Percentiles rank a stretch among this genome's conserved stretches.
Evolutionary conservation across 2,329 filamentous ascomycete genomes (phyloP).

Genomic region (Onygenales sp.): DNA sequence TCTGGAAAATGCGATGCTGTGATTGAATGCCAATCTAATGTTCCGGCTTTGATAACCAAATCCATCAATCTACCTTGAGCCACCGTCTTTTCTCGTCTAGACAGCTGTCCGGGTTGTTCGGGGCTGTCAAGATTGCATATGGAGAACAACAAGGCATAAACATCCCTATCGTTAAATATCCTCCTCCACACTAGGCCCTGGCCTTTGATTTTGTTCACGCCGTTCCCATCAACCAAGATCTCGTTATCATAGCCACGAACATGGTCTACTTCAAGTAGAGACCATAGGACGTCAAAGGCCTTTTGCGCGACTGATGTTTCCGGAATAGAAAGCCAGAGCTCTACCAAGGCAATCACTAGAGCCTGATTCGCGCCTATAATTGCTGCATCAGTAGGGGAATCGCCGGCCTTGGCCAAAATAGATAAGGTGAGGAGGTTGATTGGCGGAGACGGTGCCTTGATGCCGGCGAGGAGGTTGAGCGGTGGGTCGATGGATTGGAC

Average conservation of each 20-base stretch:
- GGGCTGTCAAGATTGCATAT: slow-evolving; percentile 38
- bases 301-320: slow-evolving; percentile 47
- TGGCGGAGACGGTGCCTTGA: slow-evolving; percentile 40
- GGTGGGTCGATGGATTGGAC: slow-evolving; percentile 39
- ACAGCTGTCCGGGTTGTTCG: slow-evolving; percentile 29
- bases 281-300: slow-evolving; percentile 43
- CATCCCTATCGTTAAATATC: slow-evolving; percentile 50
- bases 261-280: slow-evolving; percentile 43
- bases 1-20: slow-evolving; percentile 42
- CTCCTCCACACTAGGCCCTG: slow-evolving; percentile 53
- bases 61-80: slow-evolving; percentile 52
- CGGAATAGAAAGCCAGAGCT: slow-evolving; percentile 48
- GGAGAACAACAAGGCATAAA: slow-evolving; percentile 49
- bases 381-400: slow-evolving; percentile 44
- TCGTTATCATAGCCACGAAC: slow-evolving; percentile 15
- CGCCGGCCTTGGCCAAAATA: slow-evolving; percentile 47
- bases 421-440: slow-evolving; percentile 49
- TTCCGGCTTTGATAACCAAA: slow-evolving; percentile 45
- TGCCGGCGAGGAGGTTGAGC: slow-evolving; percentile 46
- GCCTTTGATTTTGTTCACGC: slow-evolving; percentile 26
- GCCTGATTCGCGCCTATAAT: slow-evolving; percentile 47
- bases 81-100: slow-evolving; percentile 46
- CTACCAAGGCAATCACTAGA: slow-evolving; percentile 46
- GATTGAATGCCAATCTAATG: slow-evolving; percentile 46
- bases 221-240: slow-evolving; percentile 14